Evolutionary conservation across 495 filamentous ascomycete genomes (phyloP).

Genomic region (Aspergillus baeticus): DNA sequence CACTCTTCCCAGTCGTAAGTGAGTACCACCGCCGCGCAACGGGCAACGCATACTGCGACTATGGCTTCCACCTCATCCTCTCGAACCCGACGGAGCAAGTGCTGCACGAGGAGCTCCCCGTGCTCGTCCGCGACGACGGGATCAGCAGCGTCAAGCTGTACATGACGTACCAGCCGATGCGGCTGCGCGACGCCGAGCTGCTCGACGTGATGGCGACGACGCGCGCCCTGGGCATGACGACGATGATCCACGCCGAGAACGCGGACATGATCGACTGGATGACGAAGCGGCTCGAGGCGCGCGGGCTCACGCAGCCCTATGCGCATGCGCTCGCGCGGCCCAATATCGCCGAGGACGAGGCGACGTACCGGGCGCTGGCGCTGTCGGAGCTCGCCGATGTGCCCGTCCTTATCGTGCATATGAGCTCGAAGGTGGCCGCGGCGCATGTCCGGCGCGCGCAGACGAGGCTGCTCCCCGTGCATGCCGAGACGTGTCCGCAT

Average conservation of each 20-base stretch:
- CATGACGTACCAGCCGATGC: slow-evolving; percentile 61
- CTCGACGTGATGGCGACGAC: slow-evolving; percentile 54
- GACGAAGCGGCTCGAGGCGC: slow-evolving; percentile 44
- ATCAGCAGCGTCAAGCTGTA: slow-evolving; percentile 61
- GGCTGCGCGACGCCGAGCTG: slow-evolving; percentile 55
- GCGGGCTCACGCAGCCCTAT: slow-evolving; percentile 46
- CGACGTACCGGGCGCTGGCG: slow-evolving; percentile 57
- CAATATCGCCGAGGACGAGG: slow-evolving; percentile 55
- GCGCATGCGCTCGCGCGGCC: slow-evolving; percentile 55
- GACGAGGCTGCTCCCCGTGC: slow-evolving; percentile 52
- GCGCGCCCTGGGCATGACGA: slow-evolving; percentile 47
- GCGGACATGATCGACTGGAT: slow-evolving; percentile 53
- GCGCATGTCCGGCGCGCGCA: slow-evolving; percentile 56
- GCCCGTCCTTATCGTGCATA: slow-evolving; percentile 59
- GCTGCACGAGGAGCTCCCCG: slow-evolving; percentile 45
- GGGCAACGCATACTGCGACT: slow-evolving; percentile 55
- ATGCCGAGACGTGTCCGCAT: slow-evolving; percentile 65
- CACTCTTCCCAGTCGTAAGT: slow-evolving; percentile 45
- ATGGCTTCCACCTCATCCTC: slow-evolving; percentile 60
- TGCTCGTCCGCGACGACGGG: slow-evolving; percentile 39
- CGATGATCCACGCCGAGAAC: slow-evolving; percentile 65
- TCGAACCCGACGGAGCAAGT: slow-evolving; percentile 47
- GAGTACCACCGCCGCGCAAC: slow-evolving; percentile 46
- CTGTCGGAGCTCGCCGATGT: slow-evolving; percentile 54
- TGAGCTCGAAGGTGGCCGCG: slow-evolving; percentile 51